Evolutionary conservation across 1,284 basidiomycete species (phyloP).

Genomic region (Apiotrichum porosum): DNA sequence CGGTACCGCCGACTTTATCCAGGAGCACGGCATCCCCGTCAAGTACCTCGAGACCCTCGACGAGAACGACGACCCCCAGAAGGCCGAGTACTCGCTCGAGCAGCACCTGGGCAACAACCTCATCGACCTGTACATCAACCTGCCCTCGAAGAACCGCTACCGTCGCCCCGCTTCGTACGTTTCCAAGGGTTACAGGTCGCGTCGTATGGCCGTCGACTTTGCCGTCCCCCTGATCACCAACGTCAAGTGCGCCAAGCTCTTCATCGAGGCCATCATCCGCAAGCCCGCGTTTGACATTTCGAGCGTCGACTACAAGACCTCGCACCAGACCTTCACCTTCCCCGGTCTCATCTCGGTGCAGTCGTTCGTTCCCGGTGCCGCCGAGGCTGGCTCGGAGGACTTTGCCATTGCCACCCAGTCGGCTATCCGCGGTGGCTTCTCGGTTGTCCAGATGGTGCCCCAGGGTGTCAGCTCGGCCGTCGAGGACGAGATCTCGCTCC

Average conservation of each 20-base stretch:
- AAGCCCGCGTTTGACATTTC: slow-evolving; percentile 81
- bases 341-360: slow-evolving; percentile 88
- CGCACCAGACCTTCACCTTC: slow-evolving; percentile 83
- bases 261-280: slow-evolving; percentile 90
- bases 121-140: slow-evolving; percentile 98
- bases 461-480: slow-evolving; percentile 61
- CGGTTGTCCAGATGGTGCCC: slow-evolving; percentile 72
- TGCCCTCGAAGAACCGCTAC: slow-evolving; percentile 97
- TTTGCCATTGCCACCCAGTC: slow-evolving; percentile 68
- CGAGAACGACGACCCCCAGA: slow-evolving; percentile 65
- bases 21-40: slow-evolving; percentile 56
- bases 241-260: slow-evolving; percentile 96
- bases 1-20: slow-evolving; percentile 94
- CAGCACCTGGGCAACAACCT: slow-evolving; percentile 93
- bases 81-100: slow-evolving; percentile 90
- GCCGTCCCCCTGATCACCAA: slow-evolving; percentile 97
- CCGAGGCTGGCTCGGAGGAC: slow-evolving; percentile 58
- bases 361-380: slow-evolving; percentile 74
- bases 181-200: slow-evolving; percentile 93
- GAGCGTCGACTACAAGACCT: slow-evolving; percentile 89
- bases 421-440: slow-evolving; percentile 81
- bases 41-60: slow-evolving; percentile 87
- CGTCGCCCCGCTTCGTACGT: slow-evolving; percentile 94
- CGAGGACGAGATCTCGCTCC: slow-evolving; percentile 64
- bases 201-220: slow-evolving; percentile 99